Evolutionary conservation across 306 rosid species (phyloP).

Genomic region (Fagus sylvatica): DNA sequence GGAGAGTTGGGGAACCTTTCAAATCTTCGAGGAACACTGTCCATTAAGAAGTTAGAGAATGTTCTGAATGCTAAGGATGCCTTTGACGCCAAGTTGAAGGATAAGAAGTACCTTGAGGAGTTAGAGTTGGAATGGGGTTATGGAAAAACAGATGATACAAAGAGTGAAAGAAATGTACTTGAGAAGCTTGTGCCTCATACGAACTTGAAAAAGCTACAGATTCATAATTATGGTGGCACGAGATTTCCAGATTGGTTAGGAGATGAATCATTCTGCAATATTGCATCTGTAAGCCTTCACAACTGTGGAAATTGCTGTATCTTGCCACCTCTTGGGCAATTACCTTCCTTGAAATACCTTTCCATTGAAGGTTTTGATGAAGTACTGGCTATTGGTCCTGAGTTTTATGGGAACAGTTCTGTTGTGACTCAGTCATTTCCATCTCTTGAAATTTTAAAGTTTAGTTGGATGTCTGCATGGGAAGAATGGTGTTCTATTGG

Average conservation of each 20-base stretch:
- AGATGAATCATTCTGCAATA: not conserved
- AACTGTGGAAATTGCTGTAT: not conserved
- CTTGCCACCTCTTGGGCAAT: conserved; percentile 15
- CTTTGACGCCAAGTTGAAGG: no score
- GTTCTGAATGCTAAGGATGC: no score
- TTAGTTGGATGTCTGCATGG: not conserved
- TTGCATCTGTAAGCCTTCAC: not conserved
- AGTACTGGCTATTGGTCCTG: not conserved
- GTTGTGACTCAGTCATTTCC: not conserved
- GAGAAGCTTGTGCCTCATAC: conserved; percentile 11
- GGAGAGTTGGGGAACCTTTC: not conserved
- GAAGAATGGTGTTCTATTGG: not conserved
- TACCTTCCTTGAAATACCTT: conserved; percentile 6
- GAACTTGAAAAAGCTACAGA: not conserved
- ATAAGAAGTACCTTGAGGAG: no score
- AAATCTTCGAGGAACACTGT: conserved; percentile 5
- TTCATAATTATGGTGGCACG: conserved; percentile 5
- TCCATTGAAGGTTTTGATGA: not conserved
- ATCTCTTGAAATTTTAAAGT: not conserved
- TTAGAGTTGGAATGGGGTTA: no score
- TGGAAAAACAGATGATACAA: no score
- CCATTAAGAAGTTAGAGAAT: no score
- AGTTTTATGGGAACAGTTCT: conserved; percentile 7
- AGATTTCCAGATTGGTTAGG: conserved; percentile 16
- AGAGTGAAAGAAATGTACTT: not conserved